A percentile compares a stretch with the other conserved stretches of the same genome.
These are phyloP conservation scores for Neoboletus magnificus DNA, from an alignment of 768 basidiomycete species.

Conservation along the genomic window DNA sequence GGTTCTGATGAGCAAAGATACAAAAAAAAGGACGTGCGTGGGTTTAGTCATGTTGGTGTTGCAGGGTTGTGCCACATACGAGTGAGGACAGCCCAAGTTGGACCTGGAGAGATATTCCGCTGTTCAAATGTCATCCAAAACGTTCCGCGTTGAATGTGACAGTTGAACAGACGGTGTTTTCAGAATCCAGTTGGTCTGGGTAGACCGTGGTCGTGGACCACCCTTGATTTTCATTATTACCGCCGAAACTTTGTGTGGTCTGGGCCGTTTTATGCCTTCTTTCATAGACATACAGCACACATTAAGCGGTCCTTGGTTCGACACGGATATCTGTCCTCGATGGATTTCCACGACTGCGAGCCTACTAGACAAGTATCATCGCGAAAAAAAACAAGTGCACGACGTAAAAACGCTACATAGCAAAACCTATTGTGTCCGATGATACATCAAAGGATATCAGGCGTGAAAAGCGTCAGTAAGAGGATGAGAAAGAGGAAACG, in stretches of 20 bases:
- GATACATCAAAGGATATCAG: neutral
- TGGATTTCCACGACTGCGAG: neutral
- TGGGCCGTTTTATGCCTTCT: neutral
- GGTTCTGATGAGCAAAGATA: slow-evolving; percentile 13
- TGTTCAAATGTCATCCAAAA: neutral
- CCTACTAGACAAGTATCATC: neutral
- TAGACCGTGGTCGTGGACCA: neutral
- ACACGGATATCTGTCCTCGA: neutral
- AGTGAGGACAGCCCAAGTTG: slow-evolving; percentile 26
- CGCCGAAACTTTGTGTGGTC: neutral
- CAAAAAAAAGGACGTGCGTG: neutral
- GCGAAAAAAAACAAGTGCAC: neutral
- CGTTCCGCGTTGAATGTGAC: neutral
- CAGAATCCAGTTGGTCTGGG: too few relatives aligned
- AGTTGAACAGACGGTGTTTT: too few relatives aligned
- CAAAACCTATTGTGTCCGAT: neutral
- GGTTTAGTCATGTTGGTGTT: neutral
- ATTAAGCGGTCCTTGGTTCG: neutral
- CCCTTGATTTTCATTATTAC: neutral
- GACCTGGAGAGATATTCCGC: slow-evolving; percentile 21
- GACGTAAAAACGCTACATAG: neutral
- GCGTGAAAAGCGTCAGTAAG: neutral
- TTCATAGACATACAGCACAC: neutral
- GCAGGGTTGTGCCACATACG: slow-evolving; percentile 16
- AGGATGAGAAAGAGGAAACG: neutral